Percentiles rank a stretch among this genome's conserved stretches.
Evolutionary conservation across 352 stramenopile genomes (phyloP).

Genomic region (Globisporangium cylindrosporum): DNA sequence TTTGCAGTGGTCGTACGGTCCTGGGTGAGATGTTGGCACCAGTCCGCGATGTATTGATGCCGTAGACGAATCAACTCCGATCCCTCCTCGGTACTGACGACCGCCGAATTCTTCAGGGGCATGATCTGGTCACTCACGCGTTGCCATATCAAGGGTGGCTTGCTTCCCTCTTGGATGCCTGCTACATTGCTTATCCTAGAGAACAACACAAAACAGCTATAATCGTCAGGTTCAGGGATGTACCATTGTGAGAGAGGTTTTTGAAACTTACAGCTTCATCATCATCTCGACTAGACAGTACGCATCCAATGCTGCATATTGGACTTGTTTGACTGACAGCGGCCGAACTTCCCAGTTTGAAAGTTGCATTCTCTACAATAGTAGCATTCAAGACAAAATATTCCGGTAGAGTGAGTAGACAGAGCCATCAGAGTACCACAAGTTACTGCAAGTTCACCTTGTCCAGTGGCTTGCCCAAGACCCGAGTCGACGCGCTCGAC

Average conservation of each 20-base stretch:
- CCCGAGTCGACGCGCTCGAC: slow-evolving; percentile 30
- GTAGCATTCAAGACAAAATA: neutral
- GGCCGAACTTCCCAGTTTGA: slow-evolving; percentile 68
- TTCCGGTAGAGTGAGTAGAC: neutral
- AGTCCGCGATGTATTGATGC: slow-evolving; percentile 32
- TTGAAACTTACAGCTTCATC: slow-evolving; percentile 38
- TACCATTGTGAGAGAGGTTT: neutral
- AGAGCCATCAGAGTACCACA: neutral
- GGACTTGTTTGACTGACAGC: slow-evolving; percentile 40
- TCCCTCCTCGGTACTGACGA: slow-evolving; percentile 22
- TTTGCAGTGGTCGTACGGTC: slow-evolving; percentile 8
- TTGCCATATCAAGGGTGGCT: slow-evolving; percentile 20
- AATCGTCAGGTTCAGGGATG: neutral
- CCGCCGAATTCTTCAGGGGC: slow-evolving; percentile 23
- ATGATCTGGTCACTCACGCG: slow-evolving; percentile 22
- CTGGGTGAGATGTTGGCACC: slow-evolving; percentile 15
- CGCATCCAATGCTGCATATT: slow-evolving; percentile 66
- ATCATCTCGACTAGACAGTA: slow-evolving; percentile 56
- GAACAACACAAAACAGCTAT: no score
- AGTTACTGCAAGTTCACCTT: slow-evolving; percentile 32
- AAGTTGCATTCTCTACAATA: slow-evolving; percentile 51
- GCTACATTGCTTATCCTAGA: neutral
- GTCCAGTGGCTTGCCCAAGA: slow-evolving; percentile 59
- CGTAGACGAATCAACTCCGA: slow-evolving; percentile 25
- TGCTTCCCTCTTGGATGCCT: neutral